Evolutionary conservation across 1,139 yeast species (phyloP).

Genomic region (Taphrina populina): DNA sequence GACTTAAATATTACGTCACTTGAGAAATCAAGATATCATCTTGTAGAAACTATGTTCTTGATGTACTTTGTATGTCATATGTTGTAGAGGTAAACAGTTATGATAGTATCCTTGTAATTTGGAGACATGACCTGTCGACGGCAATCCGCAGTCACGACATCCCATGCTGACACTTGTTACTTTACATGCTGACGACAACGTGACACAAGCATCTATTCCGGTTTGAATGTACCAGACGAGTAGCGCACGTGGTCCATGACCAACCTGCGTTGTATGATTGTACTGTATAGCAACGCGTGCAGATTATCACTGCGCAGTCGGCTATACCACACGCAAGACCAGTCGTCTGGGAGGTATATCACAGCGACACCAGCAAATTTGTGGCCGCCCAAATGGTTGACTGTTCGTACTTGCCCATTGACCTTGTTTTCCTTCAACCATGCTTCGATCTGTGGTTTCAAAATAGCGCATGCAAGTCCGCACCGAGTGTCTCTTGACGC

Average conservation of each 20-base stretch:
- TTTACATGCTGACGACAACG: too few species aligned
- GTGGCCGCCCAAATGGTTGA: slow-evolving; percentile 25
- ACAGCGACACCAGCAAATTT: slow-evolving; percentile 21
- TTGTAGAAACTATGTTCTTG: too few species aligned
- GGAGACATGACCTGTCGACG: too few species aligned
- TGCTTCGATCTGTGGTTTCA: not conserved
- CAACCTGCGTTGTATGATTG: not conserved
- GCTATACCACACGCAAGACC: slow-evolving; percentile 29
- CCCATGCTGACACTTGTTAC: too few species aligned
- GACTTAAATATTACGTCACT: too few species aligned
- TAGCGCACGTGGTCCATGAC: slow-evolving; percentile 7
- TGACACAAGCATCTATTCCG: too few species aligned
- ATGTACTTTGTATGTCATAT: too few species aligned
- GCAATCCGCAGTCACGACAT: too few species aligned
- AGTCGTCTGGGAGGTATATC: slow-evolving; percentile 9
- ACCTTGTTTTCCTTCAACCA: not conserved
- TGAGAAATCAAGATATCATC: too few species aligned
- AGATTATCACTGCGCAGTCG: slow-evolving; percentile 13
- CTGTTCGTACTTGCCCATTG: not conserved
- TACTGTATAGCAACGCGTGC: not conserved
- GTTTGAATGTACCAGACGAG: slow-evolving; percentile 12
- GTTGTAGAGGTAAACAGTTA: too few species aligned
- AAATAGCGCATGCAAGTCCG: slow-evolving; percentile 5
- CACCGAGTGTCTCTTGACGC: slow-evolving; percentile 14
- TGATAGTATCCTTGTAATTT: too few species aligned